Percentiles rank a stretch among this genome's conserved stretches.
phyloP scores from a whole-genome alignment of 202 grass and related monocot genomes.

The Musa balbisiana region DNA sequence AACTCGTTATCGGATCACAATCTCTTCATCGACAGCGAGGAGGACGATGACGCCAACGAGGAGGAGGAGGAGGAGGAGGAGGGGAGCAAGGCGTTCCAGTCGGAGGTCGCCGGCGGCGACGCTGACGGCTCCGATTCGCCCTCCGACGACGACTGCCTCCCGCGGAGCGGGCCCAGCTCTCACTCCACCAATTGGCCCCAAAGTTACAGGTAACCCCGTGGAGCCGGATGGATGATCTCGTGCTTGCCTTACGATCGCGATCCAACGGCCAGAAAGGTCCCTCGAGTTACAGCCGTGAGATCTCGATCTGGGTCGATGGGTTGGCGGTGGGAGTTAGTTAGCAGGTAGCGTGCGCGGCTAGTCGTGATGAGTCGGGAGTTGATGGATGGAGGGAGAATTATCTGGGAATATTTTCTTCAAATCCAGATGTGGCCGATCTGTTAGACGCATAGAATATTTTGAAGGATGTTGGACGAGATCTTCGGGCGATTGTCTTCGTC shows the following conservation, averaged over 20 bases:
- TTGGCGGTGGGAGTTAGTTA: too few species aligned
- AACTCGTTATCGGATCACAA: slow-evolving; percentile 49
- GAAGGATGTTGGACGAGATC: too few species aligned
- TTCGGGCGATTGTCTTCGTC: too few species aligned
- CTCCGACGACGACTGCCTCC: slow-evolving; percentile 22
- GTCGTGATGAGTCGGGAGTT: not conserved
- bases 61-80: slow-evolving; percentile 2
- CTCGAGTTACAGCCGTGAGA: not conserved
- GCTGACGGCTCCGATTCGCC: slow-evolving; percentile 44
- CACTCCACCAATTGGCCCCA: slow-evolving; percentile 79
- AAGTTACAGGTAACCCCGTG: slow-evolving; percentile 70
- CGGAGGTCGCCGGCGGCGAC: not conserved
- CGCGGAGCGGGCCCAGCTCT: slow-evolving; percentile 39
- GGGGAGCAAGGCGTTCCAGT: not conserved
- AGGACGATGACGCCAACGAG: not conserved
- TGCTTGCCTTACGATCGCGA: not conserved
- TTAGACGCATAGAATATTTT: too few species aligned
- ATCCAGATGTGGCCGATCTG: too few species aligned
- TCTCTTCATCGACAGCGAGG: slow-evolving; percentile 62
- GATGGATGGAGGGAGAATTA: too few species aligned
- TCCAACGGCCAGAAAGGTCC: not conserved
- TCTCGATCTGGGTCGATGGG: slow-evolving; percentile 2
- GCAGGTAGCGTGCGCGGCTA: not conserved
- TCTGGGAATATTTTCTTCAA: too few species aligned
- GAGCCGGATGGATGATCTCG: too few species aligned